A percentile compares a stretch with the other conserved stretches of the same genome.
phyloP scores from a whole-genome alignment of 2,329 filamentous ascomycete genomes.

The Lachnellula subtilissima region DNA sequence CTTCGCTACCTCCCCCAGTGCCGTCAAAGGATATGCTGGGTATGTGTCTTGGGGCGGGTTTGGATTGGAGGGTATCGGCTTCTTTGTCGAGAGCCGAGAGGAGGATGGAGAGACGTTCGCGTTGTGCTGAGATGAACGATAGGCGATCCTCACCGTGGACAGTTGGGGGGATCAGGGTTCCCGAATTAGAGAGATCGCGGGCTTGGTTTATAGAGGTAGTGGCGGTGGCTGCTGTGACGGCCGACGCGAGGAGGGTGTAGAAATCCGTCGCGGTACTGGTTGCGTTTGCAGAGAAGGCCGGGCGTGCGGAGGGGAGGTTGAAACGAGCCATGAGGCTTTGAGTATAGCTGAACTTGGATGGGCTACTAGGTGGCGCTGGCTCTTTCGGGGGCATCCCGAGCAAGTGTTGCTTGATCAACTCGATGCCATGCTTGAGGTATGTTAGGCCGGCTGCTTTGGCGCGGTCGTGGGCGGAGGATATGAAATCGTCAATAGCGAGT shows the following conservation, averaged over 20 bases:
- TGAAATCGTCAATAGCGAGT: slow-evolving; percentile 82
- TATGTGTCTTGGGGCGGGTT: slow-evolving; percentile 12
- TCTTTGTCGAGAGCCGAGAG: slow-evolving; percentile 76
- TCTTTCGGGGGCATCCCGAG: slow-evolving; percentile 66
- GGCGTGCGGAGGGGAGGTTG: slow-evolving; percentile 68
- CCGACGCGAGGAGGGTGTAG: slow-evolving; percentile 71
- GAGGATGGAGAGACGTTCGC: slow-evolving; percentile 69
- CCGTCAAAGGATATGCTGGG: slow-evolving; percentile 27
- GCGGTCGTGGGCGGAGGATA: slow-evolving; percentile 73
- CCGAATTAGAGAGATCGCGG: slow-evolving; percentile 49
- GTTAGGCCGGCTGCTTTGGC: slow-evolving; percentile 71
- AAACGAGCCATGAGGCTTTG: slow-evolving; percentile 81
- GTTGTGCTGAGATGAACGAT: slow-evolving; percentile 71
- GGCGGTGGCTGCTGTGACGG: slow-evolving; percentile 51
- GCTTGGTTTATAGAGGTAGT: slow-evolving; percentile 28
- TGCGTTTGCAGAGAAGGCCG: slow-evolving; percentile 38
- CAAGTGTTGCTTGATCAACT: slow-evolving; percentile 68
- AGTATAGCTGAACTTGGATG: slow-evolving; percentile 57
- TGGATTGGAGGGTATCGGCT: slow-evolving; percentile 53
- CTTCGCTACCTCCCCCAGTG: slow-evolving; percentile 28
- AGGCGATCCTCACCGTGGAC: slow-evolving; percentile 65
- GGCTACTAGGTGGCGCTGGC: slow-evolving; percentile 41
- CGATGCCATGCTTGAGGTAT: slow-evolving; percentile 68
- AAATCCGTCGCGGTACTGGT: slow-evolving; percentile 57
- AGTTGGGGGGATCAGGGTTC: slow-evolving; percentile 64